Percentiles rank a stretch among this genome's conserved stretches.
Evolutionary conservation across 345 rosid genomes (phyloP).

Genomic region (Moringa oleifera): DNA sequence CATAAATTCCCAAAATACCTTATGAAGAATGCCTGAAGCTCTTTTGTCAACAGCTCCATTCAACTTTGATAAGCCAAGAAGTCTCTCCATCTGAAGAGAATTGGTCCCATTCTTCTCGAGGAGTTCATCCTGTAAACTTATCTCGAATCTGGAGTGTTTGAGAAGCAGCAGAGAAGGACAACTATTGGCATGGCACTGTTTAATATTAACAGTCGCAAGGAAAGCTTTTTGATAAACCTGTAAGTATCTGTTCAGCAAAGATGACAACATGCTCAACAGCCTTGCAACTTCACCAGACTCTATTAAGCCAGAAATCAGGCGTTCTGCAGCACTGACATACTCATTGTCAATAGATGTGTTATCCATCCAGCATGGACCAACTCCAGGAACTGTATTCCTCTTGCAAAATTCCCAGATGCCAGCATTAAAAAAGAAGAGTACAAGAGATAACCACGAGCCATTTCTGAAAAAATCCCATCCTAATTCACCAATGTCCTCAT

Average conservation of each 20-base stretch:
- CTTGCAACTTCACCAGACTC: constrained; percentile 42
- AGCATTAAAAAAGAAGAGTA: constrained; percentile 53
- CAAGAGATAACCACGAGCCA: constrained; percentile 75
- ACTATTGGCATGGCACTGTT: constrained; percentile 33
- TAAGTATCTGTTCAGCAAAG: constrained; percentile 53
- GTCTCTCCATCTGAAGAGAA: constrained; percentile 50
- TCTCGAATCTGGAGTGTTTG: constrained; percentile 65
- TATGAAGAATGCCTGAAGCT: constrained; percentile 49
- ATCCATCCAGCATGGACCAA: constrained; percentile 37
- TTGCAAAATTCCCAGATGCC: constrained; percentile 52
- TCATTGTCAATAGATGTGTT: constrained; percentile 40
- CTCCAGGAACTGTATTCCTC: constrained; percentile 44
- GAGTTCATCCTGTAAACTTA: constrained; percentile 53
- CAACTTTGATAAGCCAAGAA: constrained; percentile 46
- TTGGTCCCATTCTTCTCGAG: constrained; percentile 51
- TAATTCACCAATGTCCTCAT: constrained; percentile 42
- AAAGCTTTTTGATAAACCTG: constrained; percentile 63
- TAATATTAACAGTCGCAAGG: constrained; percentile 47
- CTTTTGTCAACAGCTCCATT: constrained; percentile 54
- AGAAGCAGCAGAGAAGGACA: constrained; percentile 68
- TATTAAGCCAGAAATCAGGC: constrained; percentile 44
- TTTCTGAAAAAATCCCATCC: constrained; percentile 84
- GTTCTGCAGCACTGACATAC: constrained; percentile 50
- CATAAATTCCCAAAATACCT: constrained; percentile 74
- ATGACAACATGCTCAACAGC: constrained; percentile 53